Percentiles rank a stretch among this genome's conserved stretches.
phyloP scores from a whole-genome alignment of 441 rosid species.

The Eutrema salsugineum region DNA sequence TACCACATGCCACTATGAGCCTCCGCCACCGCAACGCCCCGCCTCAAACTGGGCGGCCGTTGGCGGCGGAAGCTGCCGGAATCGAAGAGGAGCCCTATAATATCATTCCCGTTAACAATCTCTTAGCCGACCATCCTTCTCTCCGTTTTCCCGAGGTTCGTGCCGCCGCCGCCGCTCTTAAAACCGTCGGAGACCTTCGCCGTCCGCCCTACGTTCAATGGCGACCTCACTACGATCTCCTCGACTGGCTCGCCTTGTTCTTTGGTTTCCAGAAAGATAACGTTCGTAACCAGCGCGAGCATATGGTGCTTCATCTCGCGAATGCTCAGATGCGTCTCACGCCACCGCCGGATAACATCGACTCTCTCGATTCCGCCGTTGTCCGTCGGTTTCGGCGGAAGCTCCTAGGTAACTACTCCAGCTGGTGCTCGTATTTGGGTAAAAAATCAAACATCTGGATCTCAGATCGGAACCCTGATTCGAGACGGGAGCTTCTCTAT shows the following conservation, averaged over 20 bases:
- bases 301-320: conserved; percentile 81
- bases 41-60: conserved; percentile 28
- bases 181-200: conserved; percentile 72
- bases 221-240: conserved; percentile 66
- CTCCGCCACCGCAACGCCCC: conserved; percentile 42
- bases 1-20: conserved; percentile 44
- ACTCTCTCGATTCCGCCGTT: conserved; percentile 61
- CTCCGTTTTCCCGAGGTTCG: conserved; percentile 84
- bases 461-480: conserved; percentile 73
- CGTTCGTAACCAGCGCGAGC: conserved; percentile 87
- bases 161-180: conserved; percentile 73
- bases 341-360: conserved; percentile 84
- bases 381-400: conserved; percentile 70
- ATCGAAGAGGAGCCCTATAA: conserved; percentile 56
- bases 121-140: conserved; percentile 87
- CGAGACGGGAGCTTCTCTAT: conserved; percentile 73
- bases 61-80: conserved; percentile 33
- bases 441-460: conserved; percentile 87
- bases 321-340: conserved; percentile 93
- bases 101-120: conserved; percentile 78
- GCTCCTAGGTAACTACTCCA: conserved; percentile 64
- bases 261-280: conserved; percentile 76
- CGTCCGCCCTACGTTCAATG: conserved; percentile 64
- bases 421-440: conserved; percentile 78
- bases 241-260: conserved; percentile 77